These are phyloP conservation scores for Cutaneotrichosporon mucoides DNA, from an alignment of 1,284 basidiomycete species.

Conservation along the genomic window DNA sequence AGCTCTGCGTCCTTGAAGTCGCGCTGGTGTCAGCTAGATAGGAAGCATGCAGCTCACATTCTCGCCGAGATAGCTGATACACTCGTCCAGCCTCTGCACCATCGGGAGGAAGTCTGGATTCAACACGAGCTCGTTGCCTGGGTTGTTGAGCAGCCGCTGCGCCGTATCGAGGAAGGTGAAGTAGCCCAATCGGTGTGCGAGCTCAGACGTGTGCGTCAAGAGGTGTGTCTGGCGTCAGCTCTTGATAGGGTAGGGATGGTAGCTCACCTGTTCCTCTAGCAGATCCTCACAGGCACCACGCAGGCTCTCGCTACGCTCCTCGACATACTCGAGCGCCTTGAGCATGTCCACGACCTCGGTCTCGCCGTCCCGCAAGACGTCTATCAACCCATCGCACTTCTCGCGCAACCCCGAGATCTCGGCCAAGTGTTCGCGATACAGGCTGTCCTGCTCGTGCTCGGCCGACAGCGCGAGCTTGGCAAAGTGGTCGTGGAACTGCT, in stretches of 20 bases:
- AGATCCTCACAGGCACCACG: conserved; percentile 85
- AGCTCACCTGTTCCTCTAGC: conserved; percentile 72
- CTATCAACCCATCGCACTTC: conserved; percentile 67
- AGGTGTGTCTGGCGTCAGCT: conserved; percentile 55
- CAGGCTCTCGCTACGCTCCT: conserved; percentile 77
- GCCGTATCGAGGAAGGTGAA: conserved; percentile 88
- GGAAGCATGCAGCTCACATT: conserved; percentile 61
- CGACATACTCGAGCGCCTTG: conserved; percentile 74
- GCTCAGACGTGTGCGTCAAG: conserved; percentile 70
- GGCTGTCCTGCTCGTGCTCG: conserved; percentile 82
- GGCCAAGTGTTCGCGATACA: conserved; percentile 76
- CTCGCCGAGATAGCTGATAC: conserved; percentile 76
- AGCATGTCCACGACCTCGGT: conserved; percentile 72
- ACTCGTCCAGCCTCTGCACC: conserved; percentile 87
- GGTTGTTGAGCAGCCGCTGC: conserved; percentile 84
- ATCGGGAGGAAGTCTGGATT: conserved; percentile 85
- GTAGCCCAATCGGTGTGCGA: conserved; percentile 73
- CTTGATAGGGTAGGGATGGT: background rate
- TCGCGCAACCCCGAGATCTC: conserved; percentile 67
- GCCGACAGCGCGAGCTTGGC: conserved; percentile 77
- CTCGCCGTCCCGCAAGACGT: conserved; percentile 67
- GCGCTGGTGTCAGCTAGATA: conserved; percentile 54
- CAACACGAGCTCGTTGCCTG: conserved; percentile 81
- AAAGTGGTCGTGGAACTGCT: conserved; percentile 95
- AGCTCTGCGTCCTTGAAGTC: conserved; percentile 85